Percentiles rank a stretch among this genome's conserved stretches.
Evolutionary conservation across 768 basidiomycete genomes (phyloP).

Genomic region (Lactarius sanguifluus): DNA sequence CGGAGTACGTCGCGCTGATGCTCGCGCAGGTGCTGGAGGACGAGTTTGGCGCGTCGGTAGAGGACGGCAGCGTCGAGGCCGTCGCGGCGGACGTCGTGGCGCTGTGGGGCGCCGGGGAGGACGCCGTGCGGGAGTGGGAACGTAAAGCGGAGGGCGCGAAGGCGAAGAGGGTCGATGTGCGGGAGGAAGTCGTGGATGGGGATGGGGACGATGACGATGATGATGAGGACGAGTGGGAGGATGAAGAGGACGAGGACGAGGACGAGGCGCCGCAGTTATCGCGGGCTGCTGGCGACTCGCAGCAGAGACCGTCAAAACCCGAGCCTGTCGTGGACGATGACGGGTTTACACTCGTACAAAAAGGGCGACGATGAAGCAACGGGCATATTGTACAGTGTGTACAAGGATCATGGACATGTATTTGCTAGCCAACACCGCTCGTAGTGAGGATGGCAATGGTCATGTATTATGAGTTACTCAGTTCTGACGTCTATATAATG

Average conservation of each 20-base stretch:
- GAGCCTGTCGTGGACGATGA: slow-evolving; percentile 88
- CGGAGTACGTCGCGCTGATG: slow-evolving; percentile 75
- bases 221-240: slow-evolving; percentile 43
- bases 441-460: slow-evolving; percentile 12
- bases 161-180: slow-evolving; percentile 54
- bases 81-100: slow-evolving; percentile 72
- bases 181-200: slow-evolving; percentile 44
- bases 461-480: slow-evolving; percentile 23
- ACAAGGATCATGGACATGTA: background rate
- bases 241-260: slow-evolving; percentile 40
- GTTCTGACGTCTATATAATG: slow-evolving; percentile 22
- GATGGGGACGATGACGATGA: slow-evolving; percentile 46
- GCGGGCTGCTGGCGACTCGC: slow-evolving; percentile 36
- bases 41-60: slow-evolving; percentile 81
- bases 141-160: slow-evolving; percentile 54
- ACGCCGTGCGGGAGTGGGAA: slow-evolving; percentile 61
- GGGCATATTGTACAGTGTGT: slow-evolving; percentile 18
- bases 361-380: slow-evolving; percentile 36
- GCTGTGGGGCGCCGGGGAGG: slow-evolving; percentile 61
- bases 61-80: slow-evolving; percentile 77
- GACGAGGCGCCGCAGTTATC: slow-evolving; percentile 59
- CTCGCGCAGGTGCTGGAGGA: slow-evolving; percentile 83
- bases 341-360: slow-evolving; percentile 83
- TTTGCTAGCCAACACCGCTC: slow-evolving; percentile 9
- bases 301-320: slow-evolving; percentile 36